phyloP scores from a whole-genome alignment of 2,329 filamentous ascomycete genomes.

The Graphilbum fragrans region DNA sequence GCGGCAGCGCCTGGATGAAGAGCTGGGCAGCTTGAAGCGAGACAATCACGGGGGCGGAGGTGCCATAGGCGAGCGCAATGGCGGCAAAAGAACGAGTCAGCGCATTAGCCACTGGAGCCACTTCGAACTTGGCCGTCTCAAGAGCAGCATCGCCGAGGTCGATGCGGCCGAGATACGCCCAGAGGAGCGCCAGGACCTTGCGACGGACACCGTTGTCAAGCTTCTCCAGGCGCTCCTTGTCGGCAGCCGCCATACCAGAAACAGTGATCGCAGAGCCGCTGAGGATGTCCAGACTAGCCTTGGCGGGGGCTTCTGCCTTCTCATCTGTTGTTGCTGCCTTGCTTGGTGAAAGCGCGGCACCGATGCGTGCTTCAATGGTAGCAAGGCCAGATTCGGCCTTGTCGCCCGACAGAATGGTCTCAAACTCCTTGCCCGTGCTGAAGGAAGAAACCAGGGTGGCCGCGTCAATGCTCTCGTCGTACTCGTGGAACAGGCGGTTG shows the following conservation, averaged over 20 bases:
- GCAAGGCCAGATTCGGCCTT: constrained; percentile 70
- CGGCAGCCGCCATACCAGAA: constrained; percentile 53
- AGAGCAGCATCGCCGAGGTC: constrained; percentile 69
- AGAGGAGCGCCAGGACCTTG: constrained; percentile 80
- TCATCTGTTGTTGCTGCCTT: neutral
- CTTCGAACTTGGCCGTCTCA: constrained; percentile 77
- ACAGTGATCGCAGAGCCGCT: neutral
- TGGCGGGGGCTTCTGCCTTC: constrained; percentile 11
- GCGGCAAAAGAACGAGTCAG: constrained; percentile 79
- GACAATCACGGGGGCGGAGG: constrained; percentile 67
- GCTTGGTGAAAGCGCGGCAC: constrained; percentile 24
- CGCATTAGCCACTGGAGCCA: constrained; percentile 73
- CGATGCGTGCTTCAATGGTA: constrained; percentile 71
- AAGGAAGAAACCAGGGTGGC: constrained; percentile 70
- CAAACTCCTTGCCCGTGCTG: constrained; percentile 78
- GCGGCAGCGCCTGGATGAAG: constrained; percentile 79
- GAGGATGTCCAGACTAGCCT: constrained; percentile 31
- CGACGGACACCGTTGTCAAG: constrained; percentile 69
- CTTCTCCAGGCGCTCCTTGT: constrained; percentile 64
- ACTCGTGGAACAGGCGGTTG: constrained; percentile 88
- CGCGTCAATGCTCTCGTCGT: constrained; percentile 71
- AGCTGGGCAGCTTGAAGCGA: constrained; percentile 76
- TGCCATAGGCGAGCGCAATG: constrained; percentile 79
- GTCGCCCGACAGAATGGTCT: constrained; percentile 60
- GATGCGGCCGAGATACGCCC: constrained; percentile 86